A percentile compares a stretch with the other conserved stretches of the same genome.
Conservation (phyloP, 1,139 yeast genomes). For the Entelexis paramagnoliae region DNA sequence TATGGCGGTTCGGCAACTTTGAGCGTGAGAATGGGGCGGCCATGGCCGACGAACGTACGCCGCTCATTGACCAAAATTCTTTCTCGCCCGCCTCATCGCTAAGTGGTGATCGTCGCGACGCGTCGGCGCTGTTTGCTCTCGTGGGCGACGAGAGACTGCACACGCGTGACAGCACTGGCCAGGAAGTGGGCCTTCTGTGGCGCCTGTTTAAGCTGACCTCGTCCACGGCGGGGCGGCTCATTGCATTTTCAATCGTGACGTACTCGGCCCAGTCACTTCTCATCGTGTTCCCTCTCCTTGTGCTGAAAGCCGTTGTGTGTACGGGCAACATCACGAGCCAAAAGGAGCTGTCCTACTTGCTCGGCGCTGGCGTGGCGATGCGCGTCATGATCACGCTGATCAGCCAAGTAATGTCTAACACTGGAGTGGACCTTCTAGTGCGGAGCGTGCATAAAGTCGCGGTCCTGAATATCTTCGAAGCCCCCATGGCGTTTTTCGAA, state of each 20-base stretch:
- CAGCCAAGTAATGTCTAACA: conserved; percentile 5
- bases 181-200: background rate
- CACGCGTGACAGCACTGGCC: background rate
- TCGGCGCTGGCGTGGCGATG: conserved; percentile 6
- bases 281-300: background rate
- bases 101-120: background rate
- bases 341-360: background rate
- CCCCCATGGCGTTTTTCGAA: conserved; percentile 60
- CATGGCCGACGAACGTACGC: background rate
- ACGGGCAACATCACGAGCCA: background rate
- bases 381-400: background rate
- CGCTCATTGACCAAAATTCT: background rate
- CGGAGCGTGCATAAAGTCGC: conserved; percentile 38
- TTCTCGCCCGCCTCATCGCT: background rate
- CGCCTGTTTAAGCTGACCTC: background rate
- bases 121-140: background rate
- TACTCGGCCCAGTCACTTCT: background rate
- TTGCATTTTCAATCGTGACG: background rate
- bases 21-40: background rate
- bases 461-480: conserved; percentile 50
- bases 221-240: background rate
- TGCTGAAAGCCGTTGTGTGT: background rate
- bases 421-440: conserved; percentile 1
- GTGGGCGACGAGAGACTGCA: background rate
- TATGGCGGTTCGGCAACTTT: background rate